phyloP scores from a whole-genome alignment of 2,329 filamentous ascomycete species.

The Phyllosticta citrichinensis region DNA sequence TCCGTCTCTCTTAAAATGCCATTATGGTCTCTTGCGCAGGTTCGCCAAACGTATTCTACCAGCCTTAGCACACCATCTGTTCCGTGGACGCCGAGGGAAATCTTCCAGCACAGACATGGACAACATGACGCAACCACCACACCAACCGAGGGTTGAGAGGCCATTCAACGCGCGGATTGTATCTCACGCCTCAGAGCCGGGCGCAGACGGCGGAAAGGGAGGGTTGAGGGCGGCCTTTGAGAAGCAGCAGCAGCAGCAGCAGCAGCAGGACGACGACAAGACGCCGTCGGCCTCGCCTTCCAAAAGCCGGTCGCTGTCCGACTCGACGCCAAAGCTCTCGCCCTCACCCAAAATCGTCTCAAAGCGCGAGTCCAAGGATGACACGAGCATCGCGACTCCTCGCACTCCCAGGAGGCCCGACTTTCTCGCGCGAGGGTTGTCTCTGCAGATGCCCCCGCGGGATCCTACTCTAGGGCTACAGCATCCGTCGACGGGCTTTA shows the following conservation, averaged over 20 bases:
- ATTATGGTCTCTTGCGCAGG: slow-evolving; percentile 8
- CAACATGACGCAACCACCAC: slow-evolving; percentile 9
- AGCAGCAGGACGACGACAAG: slow-evolving; percentile 7
- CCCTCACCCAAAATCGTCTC: slow-evolving; percentile 34
- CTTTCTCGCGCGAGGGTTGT: slow-evolving; percentile 53
- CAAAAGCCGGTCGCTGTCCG: slow-evolving; percentile 36
- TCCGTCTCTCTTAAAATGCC: slow-evolving; percentile 9
- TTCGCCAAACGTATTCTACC: not conserved
- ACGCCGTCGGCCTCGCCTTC: slow-evolving; percentile 28
- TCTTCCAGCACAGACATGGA: slow-evolving; percentile 1
- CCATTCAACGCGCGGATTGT: slow-evolving; percentile 2
- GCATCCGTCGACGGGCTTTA: slow-evolving; percentile 37
- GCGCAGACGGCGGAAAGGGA: slow-evolving; percentile 1
- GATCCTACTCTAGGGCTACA: slow-evolving; percentile 31
- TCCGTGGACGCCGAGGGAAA: slow-evolving; percentile 7
- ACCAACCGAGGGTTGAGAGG: slow-evolving; percentile 3
- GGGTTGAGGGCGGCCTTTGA: slow-evolving; percentile 6
- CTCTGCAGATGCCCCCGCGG: slow-evolving; percentile 57
- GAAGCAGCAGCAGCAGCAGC: not conserved
- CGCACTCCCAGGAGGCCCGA: slow-evolving; percentile 61
- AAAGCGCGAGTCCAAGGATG: slow-evolving; percentile 35
- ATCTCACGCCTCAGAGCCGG: not conserved
- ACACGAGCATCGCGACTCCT: slow-evolving; percentile 32
- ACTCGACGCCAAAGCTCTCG: slow-evolving; percentile 33
- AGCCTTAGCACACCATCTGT: slow-evolving; percentile 2